Conservation (phyloP, 805 yeast genomes). For the Brettanomyces naardenensis region DNA sequence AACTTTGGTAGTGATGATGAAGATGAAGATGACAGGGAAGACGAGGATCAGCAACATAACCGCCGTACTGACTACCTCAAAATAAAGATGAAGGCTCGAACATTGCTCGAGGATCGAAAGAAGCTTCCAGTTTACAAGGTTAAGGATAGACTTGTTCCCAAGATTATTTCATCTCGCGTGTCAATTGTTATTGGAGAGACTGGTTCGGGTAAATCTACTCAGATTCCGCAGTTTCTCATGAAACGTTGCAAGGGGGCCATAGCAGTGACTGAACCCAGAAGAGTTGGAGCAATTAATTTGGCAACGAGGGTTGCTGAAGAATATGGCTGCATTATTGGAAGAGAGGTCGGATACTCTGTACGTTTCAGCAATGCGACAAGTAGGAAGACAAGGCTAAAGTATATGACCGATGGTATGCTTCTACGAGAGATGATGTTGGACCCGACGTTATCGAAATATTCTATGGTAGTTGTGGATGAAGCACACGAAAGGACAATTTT, state of each 20-base stretch:
- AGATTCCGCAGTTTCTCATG: conserved; percentile 86
- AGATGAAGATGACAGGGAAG: conserved; percentile 6
- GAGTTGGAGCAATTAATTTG: conserved; percentile 93
- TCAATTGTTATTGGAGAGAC: conserved; percentile 91
- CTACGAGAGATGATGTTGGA: conserved; percentile 84
- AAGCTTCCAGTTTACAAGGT: conserved; percentile 73
- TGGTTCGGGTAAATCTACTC: conserved; percentile 97
- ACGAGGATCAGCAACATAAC: neutral
- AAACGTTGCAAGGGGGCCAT: conserved; percentile 43
- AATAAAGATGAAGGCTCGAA: conserved; percentile 32
- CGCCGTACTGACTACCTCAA: conserved; percentile 2
- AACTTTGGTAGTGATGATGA: conserved; percentile 6
- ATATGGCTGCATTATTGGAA: conserved; percentile 68
- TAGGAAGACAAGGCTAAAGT: conserved; percentile 61
- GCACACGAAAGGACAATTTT: conserved; percentile 95
- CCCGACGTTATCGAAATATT: conserved; percentile 51
- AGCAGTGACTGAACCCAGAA: conserved; percentile 94
- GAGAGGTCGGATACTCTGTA: conserved; percentile 85
- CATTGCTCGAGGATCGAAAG: conserved; percentile 44
- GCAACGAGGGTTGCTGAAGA: conserved; percentile 93
- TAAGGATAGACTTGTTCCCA: conserved; percentile 50
- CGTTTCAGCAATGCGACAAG: conserved; percentile 72
- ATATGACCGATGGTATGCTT: conserved; percentile 96
- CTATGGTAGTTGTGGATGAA: conserved; percentile 82
- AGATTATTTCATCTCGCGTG: conserved; percentile 51